Evolutionary conservation across 202 grass and related monocot species (phyloP), one percentile per base, ranked within the genome.

Genomic region (Bolboschoenoplectus hybrid): DNA sequence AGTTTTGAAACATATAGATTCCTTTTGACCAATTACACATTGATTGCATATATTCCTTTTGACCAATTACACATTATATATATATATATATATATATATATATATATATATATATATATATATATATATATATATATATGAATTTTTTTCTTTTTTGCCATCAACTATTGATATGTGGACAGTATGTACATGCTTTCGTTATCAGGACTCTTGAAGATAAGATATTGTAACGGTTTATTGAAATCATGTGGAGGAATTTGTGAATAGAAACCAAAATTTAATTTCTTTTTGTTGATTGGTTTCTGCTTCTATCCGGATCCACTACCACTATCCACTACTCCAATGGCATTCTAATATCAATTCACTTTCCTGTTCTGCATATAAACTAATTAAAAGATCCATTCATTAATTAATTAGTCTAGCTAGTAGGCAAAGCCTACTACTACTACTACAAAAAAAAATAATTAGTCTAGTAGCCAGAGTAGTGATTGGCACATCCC

Each of bases 401-500:
- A 0, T 61, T 58, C 43, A 26, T 76, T 79, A 60, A 57, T 79
- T 60, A 58, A 80, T 80, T 80, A 60, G 36, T 43, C 14, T 19
- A 66, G 8, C 0, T 63, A 73, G 43, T 74, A 50, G 71, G 45
- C 45, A 68, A 41, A 68, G 65, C 65, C 65, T 68, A 68, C 36
- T 68, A 41, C 57, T n/a, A n/a, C n/a, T n/a, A n/a, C n/a, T n/a
- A 26, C 36, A 68, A 68, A 68, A 60, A 40, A 68, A 68, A 6
- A 9, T 65, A 68, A 14, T 36, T 12, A 68, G 36, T 41, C 13
- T 68, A 68, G 71, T 74, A 74, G 17, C 19, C 34, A 74, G 38
- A 40, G 71, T 80, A 80, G 75, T 80, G 75, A 80, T 80, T 80
- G 75, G 75, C 75, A 80, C 75, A 80, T 60, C 16, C 50, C 35